Conservation (phyloP, 768 basidiomycete genomes). For the Suillus subalutaceus region DNA sequence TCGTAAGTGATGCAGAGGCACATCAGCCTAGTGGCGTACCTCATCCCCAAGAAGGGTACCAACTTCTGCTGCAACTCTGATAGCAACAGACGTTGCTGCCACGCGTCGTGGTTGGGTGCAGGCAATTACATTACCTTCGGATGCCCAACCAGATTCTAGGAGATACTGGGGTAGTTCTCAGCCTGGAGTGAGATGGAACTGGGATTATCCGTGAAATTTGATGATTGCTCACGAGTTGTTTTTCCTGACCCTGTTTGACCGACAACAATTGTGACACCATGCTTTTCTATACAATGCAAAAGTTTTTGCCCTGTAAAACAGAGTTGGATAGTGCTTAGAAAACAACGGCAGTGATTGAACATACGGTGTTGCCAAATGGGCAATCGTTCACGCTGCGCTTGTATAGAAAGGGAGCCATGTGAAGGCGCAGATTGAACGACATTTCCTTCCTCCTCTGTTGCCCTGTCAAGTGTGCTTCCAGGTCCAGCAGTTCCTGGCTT, state of each 20-base stretch:
- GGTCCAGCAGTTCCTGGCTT: slow-evolving; percentile 86
- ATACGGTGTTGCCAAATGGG: slow-evolving; percentile 91
- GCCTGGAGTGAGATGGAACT: slow-evolving; percentile 15
- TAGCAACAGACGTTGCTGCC: slow-evolving; percentile 93
- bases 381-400: slow-evolving; percentile 76
- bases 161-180: slow-evolving; percentile 95
- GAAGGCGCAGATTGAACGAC: slow-evolving; percentile 67
- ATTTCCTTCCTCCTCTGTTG: slow-evolving; percentile 73
- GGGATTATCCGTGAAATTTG: background rate
- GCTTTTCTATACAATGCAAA: slow-evolving; percentile 81
- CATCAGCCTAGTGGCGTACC: slow-evolving; percentile 40
- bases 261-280: slow-evolving; percentile 85
- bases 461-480: slow-evolving; percentile 86
- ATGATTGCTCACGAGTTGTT: slow-evolving; percentile 78
- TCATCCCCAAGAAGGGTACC: slow-evolving; percentile 89
- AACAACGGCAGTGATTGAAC: slow-evolving; percentile 24
- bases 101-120: slow-evolving; percentile 94
- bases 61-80: slow-evolving; percentile 90
- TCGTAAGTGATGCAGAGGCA: slow-evolving; percentile 25
- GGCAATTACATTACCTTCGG: slow-evolving; percentile 79
- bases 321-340: slow-evolving; percentile 5
- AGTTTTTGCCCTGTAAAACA: slow-evolving; percentile 66
- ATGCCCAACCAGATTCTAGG: slow-evolving; percentile 90
- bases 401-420: slow-evolving; percentile 60
- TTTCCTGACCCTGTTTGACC: slow-evolving; percentile 98